Evolutionary conservation across 2,329 filamentous ascomycete genomes (phyloP).

Genomic region (Pseudogymnoascus destructans): DNA sequence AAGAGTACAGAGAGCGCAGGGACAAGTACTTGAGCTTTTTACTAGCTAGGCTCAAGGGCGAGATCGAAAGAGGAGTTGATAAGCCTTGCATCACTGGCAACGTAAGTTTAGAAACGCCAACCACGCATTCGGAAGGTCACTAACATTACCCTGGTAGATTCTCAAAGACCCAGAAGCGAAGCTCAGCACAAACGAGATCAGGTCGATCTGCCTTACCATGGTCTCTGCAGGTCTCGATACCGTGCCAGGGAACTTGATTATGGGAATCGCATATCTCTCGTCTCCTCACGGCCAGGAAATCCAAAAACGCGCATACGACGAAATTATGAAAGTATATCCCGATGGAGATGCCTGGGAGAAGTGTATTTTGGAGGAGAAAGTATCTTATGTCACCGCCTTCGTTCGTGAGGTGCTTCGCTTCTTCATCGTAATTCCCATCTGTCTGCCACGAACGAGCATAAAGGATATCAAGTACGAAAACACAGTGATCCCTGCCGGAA

Average conservation of each 20-base stretch:
- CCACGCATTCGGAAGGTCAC: constrained; percentile 42
- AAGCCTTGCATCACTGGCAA: constrained; percentile 57
- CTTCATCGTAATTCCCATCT: constrained; percentile 71
- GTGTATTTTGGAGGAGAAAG: constrained; percentile 60
- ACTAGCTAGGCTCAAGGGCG: constrained; percentile 45
- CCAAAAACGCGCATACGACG: constrained; percentile 54
- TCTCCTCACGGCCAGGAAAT: constrained; percentile 53
- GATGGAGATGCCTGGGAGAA: constrained; percentile 63
- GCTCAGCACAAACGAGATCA: constrained; percentile 50
- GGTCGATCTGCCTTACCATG: constrained; percentile 72
- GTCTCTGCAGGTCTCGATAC: constrained; percentile 73
- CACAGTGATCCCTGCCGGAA: constrained; percentile 56
- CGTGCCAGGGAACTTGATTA: constrained; percentile 65
- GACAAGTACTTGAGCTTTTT: constrained; percentile 51
- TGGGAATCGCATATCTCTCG: constrained; percentile 67
- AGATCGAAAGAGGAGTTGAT: constrained; percentile 48
- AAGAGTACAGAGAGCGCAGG: constrained; percentile 52
- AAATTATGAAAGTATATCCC: constrained; percentile 60
- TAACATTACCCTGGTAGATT: background rate
- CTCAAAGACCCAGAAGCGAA: constrained; percentile 29
- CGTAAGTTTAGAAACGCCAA: constrained; percentile 29
- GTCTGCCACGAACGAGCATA: constrained; percentile 57
- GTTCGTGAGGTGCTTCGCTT: constrained; percentile 68
- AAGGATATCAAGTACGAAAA: constrained; percentile 59
- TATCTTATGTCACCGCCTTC: constrained; percentile 63